Conservation (phyloP, 1,284 basidiomycete species). For the Puccinia horiana region DNA sequence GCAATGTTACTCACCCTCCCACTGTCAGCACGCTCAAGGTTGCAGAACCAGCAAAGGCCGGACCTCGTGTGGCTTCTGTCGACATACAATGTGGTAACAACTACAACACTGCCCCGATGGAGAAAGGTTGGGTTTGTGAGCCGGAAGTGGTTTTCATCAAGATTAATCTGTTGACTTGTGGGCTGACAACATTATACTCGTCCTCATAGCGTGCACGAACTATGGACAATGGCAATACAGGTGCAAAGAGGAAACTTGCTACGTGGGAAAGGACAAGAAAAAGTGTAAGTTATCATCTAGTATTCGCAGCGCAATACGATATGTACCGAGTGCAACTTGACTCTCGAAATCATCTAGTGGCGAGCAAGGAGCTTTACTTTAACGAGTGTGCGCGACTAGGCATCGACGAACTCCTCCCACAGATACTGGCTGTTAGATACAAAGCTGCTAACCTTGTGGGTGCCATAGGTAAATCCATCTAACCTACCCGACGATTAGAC, state of each 20-base stretch:
- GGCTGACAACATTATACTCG: background rate
- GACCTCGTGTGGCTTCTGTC: background rate
- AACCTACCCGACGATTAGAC: background rate
- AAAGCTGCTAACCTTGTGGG: constrained; percentile 2
- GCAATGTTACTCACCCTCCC: background rate
- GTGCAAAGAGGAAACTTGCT: background rate
- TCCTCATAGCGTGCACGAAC: constrained; percentile 22
- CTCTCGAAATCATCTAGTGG: background rate
- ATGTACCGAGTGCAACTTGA: background rate
- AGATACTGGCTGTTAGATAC: constrained; percentile 32
- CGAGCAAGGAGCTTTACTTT: constrained; percentile 15
- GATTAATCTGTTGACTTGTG: background rate
- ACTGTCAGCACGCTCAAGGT: background rate
- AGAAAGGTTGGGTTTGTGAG: constrained; percentile 6
- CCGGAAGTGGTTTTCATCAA: background rate
- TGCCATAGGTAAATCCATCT: constrained; percentile 10
- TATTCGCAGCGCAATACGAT: background rate
- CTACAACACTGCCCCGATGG: constrained; percentile 15
- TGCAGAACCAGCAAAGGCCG: background rate
- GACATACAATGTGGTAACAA: constrained; percentile 35
- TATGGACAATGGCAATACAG: constrained; percentile 9
- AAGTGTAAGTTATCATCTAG: background rate
- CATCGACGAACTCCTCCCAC: constrained; percentile 23
- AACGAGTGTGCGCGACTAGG: constrained; percentile 11
- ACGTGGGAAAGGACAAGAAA: constrained; percentile 3